Conservation (phyloP, 75 land plant genomes). For the Pinus taeda region DNA sequence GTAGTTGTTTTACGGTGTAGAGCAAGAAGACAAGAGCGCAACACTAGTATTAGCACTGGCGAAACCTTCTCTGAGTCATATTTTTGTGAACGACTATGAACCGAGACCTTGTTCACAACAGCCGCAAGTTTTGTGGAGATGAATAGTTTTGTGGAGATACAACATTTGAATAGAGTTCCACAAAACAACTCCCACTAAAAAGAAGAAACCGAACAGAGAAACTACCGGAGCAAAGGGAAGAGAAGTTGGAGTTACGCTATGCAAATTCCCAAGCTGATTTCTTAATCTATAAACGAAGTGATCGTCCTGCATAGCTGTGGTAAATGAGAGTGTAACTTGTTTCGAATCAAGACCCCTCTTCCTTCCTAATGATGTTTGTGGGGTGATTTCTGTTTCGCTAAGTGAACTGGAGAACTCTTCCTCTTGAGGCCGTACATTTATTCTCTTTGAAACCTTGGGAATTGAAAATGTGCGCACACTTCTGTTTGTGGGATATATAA, state of each 20-base stretch:
- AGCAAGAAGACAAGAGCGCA: too few species aligned
- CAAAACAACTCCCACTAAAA: constrained; percentile 69
- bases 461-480: constrained; percentile 9
- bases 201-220: constrained; percentile 66
- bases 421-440: neutral
- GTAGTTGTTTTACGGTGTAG: too few species aligned
- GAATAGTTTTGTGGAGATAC: too few species aligned
- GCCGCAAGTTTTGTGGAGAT: too few species aligned
- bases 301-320: constrained; percentile 44
- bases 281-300: constrained; percentile 63
- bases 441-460: neutral
- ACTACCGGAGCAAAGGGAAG: constrained; percentile 42
- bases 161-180: too few species aligned
- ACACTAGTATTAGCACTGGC: too few species aligned
- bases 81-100: too few species aligned
- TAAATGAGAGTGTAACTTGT: constrained; percentile 9
- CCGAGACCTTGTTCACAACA: too few species aligned
- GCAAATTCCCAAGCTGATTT: constrained; percentile 60
- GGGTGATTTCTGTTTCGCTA: neutral
- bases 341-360: constrained; percentile 1
- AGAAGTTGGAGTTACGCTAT: constrained; percentile 53
- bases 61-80: too few species aligned
- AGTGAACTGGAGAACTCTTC: neutral
- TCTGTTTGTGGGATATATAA: constrained; percentile 15
- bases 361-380: neutral